Evolutionary conservation across 2,329 filamentous ascomycete genomes (phyloP).

Genomic region (Pseudovirgaria hyperparasitica): DNA sequence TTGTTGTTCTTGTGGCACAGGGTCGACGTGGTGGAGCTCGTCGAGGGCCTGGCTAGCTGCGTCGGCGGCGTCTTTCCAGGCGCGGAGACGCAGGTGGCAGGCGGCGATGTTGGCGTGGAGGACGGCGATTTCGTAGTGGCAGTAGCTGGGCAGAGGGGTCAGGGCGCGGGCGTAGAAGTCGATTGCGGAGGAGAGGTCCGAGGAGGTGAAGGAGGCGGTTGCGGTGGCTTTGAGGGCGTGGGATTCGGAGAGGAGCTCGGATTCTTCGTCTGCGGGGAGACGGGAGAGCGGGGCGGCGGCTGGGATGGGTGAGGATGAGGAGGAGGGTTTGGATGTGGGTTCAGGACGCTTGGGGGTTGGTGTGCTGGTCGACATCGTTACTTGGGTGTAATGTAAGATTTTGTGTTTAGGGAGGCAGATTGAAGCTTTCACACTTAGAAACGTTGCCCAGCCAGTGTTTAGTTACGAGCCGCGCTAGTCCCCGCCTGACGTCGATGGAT

Average conservation of each 20-base stretch:
- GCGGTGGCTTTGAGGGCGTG: slow-evolving; percentile 61
- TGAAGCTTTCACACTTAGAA: slow-evolving; percentile 1
- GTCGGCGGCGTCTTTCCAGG: slow-evolving; percentile 74
- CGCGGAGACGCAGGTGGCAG: slow-evolving; percentile 70
- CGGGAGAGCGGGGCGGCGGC: slow-evolving; percentile 9
- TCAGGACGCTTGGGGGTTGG: no score
- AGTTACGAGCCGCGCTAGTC: slow-evolving; percentile 5
- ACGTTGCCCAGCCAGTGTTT: slow-evolving; percentile 5
- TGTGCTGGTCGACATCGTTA: no score
- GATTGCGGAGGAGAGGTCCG: slow-evolving; percentile 65
- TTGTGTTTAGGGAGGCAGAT: slow-evolving; percentile 3
- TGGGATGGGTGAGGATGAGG: slow-evolving; percentile 1
- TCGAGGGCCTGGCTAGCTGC: slow-evolving; percentile 62
- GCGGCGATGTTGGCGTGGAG: slow-evolving; percentile 81
- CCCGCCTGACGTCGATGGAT: no score
- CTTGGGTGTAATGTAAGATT: no score
- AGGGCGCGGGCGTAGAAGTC: slow-evolving; percentile 73
- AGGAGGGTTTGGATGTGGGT: slow-evolving; percentile 3
- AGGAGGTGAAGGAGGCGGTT: slow-evolving; percentile 64
- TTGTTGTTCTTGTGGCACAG: slow-evolving; percentile 24
- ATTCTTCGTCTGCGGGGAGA: slow-evolving; percentile 21
- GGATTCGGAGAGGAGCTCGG: slow-evolving; percentile 54
- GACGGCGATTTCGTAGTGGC: slow-evolving; percentile 80
- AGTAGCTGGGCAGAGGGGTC: slow-evolving; percentile 65
- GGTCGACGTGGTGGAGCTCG: slow-evolving; percentile 51